A percentile compares a stretch with the other conserved stretches of the same genome.
phyloP scores from a whole-genome alignment of 2,329 filamentous ascomycete species.

The Decorospora gaudefroyi region DNA sequence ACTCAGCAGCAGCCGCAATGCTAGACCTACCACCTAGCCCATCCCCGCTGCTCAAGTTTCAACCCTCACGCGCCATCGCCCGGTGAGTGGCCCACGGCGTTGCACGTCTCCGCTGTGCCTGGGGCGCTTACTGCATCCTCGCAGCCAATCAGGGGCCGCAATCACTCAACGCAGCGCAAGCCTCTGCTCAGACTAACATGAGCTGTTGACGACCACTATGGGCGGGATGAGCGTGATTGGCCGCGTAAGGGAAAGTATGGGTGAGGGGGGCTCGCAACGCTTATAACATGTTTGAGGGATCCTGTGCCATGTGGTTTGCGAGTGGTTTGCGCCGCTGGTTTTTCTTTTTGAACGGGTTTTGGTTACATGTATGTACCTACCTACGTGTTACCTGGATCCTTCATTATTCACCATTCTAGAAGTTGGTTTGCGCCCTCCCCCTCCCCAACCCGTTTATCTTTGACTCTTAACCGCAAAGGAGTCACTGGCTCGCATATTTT shows the following conservation, averaged over 20 bases:
- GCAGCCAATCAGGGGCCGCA: conserved; percentile 23
- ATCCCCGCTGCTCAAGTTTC: conserved; percentile 30
- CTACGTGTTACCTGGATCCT: too few species aligned
- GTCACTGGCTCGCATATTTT: too few species aligned
- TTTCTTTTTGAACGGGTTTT: too few species aligned
- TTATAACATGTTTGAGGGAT: conserved; percentile 26
- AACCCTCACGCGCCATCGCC: conserved; percentile 38
- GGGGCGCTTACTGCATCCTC: conserved; percentile 29
- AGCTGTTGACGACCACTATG: conserved; percentile 24
- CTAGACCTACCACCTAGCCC: conserved; percentile 6
- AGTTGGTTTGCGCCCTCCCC: too few species aligned
- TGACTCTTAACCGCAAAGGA: too few species aligned
- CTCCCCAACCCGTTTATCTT: too few species aligned
- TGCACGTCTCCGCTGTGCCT: conserved; percentile 24
- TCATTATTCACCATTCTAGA: too few species aligned
- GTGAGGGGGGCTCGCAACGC: conserved; percentile 19
- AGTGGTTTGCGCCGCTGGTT: too few species aligned
- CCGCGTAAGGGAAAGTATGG: conserved; percentile 10
- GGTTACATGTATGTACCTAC: too few species aligned
- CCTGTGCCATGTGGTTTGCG: conserved; percentile 26
- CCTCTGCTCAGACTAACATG: conserved; percentile 23
- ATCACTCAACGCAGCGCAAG: conserved; percentile 25
- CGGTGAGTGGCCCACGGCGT: conserved; percentile 31
- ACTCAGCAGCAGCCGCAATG: conserved; percentile 5
- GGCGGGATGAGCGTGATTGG: conserved; percentile 28